A percentile compares a stretch with the other conserved stretches of the same genome.
Evolutionary conservation across 164 flowering plant species (phyloP).

Genomic region (Sextonia rubra): DNA sequence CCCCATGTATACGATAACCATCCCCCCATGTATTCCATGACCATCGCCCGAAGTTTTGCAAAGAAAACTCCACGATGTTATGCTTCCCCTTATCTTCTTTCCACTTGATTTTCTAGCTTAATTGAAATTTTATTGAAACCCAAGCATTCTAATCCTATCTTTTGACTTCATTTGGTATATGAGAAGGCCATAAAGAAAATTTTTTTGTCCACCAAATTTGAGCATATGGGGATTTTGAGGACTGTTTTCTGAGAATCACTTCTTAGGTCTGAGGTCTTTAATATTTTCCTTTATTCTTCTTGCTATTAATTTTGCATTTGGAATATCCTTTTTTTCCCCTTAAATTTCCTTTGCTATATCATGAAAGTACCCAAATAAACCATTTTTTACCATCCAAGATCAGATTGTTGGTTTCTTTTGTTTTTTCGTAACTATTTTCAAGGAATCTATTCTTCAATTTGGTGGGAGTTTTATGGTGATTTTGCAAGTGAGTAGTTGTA

Average conservation of each 20-base stretch:
- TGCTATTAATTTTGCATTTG: neutral
- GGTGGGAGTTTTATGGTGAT: neutral
- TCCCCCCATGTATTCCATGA: too few relatives aligned
- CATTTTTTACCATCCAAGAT: neutral
- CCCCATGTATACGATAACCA: too few relatives aligned
- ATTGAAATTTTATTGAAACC: neutral
- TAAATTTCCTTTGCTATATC: neutral
- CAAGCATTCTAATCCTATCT: neutral
- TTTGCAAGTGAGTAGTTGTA: slow-evolving; percentile 64
- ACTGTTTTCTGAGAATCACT: neutral
- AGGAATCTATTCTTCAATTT: neutral
- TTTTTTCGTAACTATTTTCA: neutral
- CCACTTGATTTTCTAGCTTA: neutral
- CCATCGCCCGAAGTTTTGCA: too few relatives aligned
- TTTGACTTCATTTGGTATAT: neutral
- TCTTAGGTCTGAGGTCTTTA: neutral
- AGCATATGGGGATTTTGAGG: neutral
- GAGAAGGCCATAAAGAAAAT: neutral
- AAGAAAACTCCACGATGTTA: too few relatives aligned
- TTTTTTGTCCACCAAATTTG: neutral
- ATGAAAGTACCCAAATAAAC: neutral
- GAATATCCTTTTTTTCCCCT: neutral
- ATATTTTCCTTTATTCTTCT: too few relatives aligned
- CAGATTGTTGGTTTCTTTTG: neutral
- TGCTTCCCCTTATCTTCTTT: neutral